Conservation (phyloP, 306 rosid species). For the Corylus americana region DNA sequence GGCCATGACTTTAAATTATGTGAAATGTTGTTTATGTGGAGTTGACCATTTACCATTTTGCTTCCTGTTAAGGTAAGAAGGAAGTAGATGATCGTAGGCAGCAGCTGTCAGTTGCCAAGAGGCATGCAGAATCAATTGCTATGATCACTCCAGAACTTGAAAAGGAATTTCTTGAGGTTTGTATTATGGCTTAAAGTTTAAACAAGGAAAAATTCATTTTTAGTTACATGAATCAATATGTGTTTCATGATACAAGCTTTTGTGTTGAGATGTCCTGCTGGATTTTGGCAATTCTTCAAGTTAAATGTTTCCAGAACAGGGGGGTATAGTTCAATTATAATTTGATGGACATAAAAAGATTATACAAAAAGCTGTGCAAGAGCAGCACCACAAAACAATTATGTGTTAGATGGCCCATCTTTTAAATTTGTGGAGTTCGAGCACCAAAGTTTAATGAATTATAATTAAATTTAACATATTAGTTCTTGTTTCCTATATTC, state of each 20-base stretch:
- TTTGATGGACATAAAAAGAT: neutral
- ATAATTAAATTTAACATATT: too few species aligned
- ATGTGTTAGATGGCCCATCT: too few species aligned
- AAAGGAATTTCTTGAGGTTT: constrained; percentile 87
- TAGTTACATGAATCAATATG: neutral
- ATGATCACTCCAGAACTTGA: constrained; percentile 68
- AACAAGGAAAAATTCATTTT: constrained; percentile 8
- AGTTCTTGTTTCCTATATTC: too few species aligned
- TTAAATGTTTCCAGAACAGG: neutral
- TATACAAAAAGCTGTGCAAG: neutral
- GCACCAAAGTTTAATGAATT: too few species aligned
- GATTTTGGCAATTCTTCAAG: neutral
- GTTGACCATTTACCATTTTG: constrained; percentile 7
- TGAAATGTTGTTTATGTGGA: neutral
- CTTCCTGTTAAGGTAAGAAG: constrained; percentile 62
- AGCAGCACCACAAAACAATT: neutral
- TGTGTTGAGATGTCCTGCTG: neutral
- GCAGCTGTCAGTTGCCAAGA: constrained; percentile 56
- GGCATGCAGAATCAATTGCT: constrained; percentile 73
- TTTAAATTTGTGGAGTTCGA: too few species aligned
- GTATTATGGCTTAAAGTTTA: constrained; percentile 16
- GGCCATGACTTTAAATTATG: neutral
- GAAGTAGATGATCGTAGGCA: constrained; percentile 52
- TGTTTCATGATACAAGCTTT: neutral
- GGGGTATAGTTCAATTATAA: neutral